phyloP scores from a whole-genome alignment of 495 filamentous ascomycete genomes.

The Hyaloscypha variabilis region DNA sequence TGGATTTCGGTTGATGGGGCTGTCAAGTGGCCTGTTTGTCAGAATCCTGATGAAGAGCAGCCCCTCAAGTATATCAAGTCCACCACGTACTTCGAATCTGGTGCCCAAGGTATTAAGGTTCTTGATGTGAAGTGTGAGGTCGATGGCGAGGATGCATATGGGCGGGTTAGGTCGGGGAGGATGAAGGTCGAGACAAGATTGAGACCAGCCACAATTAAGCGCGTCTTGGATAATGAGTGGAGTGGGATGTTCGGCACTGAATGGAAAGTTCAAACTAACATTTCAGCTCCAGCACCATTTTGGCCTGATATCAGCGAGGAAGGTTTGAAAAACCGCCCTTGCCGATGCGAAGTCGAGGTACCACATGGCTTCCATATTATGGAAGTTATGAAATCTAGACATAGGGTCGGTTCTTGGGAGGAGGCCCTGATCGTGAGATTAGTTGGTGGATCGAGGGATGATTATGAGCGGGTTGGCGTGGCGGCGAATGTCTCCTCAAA shows the following conservation, averaged over 20 bases:
- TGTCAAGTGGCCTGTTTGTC: slow-evolving; percentile 12
- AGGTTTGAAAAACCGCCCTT: background rate
- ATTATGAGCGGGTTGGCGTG: slow-evolving; percentile 6
- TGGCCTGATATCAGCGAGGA: slow-evolving; percentile 2
- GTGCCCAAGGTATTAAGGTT: slow-evolving; percentile 7
- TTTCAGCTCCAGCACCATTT: slow-evolving; percentile 2
- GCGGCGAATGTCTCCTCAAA: slow-evolving; percentile 2
- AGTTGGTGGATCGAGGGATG: background rate
- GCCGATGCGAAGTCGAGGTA: background rate
- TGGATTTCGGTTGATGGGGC: slow-evolving; percentile 17
- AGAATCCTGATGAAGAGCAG: slow-evolving; percentile 6
- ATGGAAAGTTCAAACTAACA: background rate
- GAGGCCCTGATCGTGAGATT: slow-evolving; percentile 4
- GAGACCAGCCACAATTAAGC: background rate
- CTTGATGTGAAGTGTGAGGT: background rate
- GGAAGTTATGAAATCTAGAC: background rate
- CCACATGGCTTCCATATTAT: background rate
- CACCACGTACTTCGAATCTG: slow-evolving; percentile 14
- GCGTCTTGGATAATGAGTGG: background rate
- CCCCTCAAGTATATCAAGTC: slow-evolving; percentile 7
- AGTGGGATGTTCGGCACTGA: background rate
- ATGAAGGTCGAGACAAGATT: background rate
- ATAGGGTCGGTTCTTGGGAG: background rate
- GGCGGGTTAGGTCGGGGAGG: background rate
- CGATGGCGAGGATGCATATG: slow-evolving; percentile 3